Percentiles rank a stretch among this genome's conserved stretches.
Conservation (phyloP, 768 basidiomycete species). For the Panellus pusillus region DNA sequence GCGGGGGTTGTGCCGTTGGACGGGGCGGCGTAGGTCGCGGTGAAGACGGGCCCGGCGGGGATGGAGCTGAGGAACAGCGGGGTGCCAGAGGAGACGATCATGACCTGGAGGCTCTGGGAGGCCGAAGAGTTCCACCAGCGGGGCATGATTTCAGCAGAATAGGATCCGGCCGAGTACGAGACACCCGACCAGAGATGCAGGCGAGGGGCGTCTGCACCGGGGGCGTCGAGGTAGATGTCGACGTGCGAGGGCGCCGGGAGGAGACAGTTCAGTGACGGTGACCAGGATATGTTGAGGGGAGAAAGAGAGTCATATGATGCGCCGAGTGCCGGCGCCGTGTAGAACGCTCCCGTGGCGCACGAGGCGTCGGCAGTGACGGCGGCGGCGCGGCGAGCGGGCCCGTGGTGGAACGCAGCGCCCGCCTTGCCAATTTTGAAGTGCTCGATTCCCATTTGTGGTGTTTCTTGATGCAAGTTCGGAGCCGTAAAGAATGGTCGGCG, state of each 20-base stretch:
- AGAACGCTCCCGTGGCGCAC: slow-evolving; percentile 62
- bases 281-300: slow-evolving; percentile 64
- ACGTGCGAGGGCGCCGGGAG: slow-evolving; percentile 37
- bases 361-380: neutral
- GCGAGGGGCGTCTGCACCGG: slow-evolving; percentile 37
- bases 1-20: slow-evolving; percentile 38
- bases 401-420: slow-evolving; percentile 11
- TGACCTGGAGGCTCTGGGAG: slow-evolving; percentile 52
- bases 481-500: neutral
- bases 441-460: slow-evolving; percentile 4
- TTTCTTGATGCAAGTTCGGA: neutral
- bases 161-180: slow-evolving; percentile 46
- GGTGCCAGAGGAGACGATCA: slow-evolving; percentile 51
- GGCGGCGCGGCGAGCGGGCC: neutral
- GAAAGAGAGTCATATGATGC: slow-evolving; percentile 45
- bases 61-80: slow-evolving; percentile 52
- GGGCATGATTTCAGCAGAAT: slow-evolving; percentile 52
- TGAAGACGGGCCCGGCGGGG: slow-evolving; percentile 71
- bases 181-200: slow-evolving; percentile 62
- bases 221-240: slow-evolving; percentile 71
- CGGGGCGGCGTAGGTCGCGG: slow-evolving; percentile 55
- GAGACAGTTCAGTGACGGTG: slow-evolving; percentile 51
- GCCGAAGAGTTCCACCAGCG: slow-evolving; percentile 71
- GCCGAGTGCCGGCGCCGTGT: slow-evolving; percentile 52
- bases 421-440: slow-evolving; percentile 7